phyloP scores from a whole-genome alignment of 1,139 yeast species.

The Pichia sp. region DNA sequence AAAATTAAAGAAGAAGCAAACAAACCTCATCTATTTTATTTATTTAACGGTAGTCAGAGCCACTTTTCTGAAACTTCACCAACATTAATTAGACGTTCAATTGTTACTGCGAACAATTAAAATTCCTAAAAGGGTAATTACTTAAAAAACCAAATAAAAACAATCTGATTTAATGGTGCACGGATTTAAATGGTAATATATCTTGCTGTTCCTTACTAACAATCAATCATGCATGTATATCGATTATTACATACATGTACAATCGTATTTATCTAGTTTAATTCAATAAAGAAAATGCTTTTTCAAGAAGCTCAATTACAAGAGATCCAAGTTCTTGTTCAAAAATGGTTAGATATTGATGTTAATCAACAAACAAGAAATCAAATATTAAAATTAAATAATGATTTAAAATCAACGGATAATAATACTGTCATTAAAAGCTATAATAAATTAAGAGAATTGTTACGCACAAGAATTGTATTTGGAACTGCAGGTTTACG shows the following conservation, averaged over 20 bases:
- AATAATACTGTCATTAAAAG: slow-evolving; percentile 27
- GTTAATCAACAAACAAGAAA: slow-evolving; percentile 46
- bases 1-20: too few species aligned
- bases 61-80: neutral
- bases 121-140: neutral
- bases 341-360: slow-evolving; percentile 26
- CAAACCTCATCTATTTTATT: too few species aligned
- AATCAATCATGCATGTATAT: too few species aligned
- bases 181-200: neutral
- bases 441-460: slow-evolving; percentile 39
- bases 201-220: too few species aligned
- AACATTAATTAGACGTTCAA: too few species aligned
- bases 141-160: too few species aligned
- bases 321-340: slow-evolving; percentile 10
- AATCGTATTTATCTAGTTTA: too few species aligned
- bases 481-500: slow-evolving; percentile 94
- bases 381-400: slow-evolving; percentile 49
- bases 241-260: too few species aligned
- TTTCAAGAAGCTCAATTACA: neutral
- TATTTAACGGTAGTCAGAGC: neutral
- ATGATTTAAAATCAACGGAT: slow-evolving; percentile 16
- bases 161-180: neutral
- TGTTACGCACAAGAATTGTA: slow-evolving; percentile 55
- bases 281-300: neutral
- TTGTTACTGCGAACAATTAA: neutral